Percentiles rank a stretch among this genome's conserved stretches.
Conservation (phyloP, 331 rosid genomes). For the Spiraea crenata region DNA sequence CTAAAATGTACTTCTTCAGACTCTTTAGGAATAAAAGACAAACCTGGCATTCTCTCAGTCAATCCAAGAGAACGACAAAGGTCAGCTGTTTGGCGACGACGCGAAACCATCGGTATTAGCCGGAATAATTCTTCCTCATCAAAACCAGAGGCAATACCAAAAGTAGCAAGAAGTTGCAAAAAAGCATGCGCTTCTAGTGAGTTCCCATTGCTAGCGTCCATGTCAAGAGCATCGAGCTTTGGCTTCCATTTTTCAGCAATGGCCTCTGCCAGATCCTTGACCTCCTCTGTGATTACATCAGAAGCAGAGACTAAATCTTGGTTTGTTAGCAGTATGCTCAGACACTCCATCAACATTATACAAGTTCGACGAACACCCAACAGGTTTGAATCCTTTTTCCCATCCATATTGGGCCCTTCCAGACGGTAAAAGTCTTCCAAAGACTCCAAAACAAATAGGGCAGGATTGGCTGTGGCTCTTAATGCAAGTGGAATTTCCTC, state of each 20-base stretch:
- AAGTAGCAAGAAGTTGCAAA: conserved; percentile 92
- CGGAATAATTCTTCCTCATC: conserved; percentile 71
- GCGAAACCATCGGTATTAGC: conserved; percentile 90
- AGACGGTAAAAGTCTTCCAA: conserved; percentile 75
- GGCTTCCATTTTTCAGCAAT: conserved; percentile 96
- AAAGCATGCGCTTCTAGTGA: conserved; percentile 98
- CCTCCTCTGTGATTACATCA: conserved; percentile 62
- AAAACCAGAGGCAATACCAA: conserved; percentile 80
- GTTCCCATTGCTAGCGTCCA: conserved; percentile 95
- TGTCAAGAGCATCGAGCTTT: conserved; percentile 79
- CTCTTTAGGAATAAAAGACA: conserved; percentile 25
- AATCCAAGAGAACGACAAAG: conserved; percentile 92
- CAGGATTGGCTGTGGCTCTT: conserved; percentile 79
- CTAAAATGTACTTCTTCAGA: neutral
- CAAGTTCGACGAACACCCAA: conserved; percentile 94
- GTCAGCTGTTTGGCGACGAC: conserved; percentile 98
- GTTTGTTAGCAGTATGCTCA: conserved; percentile 62
- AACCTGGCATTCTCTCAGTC: conserved; percentile 96
- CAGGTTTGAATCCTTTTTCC: conserved; percentile 87
- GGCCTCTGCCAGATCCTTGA: conserved; percentile 65
- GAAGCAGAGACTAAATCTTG: conserved; percentile 38
- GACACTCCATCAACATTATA: conserved; percentile 98
- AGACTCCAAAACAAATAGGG: conserved; percentile 71
- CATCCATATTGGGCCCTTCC: conserved; percentile 66
- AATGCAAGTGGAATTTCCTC: conserved; percentile 90